Evolutionary conservation across 2,329 filamentous ascomycete genomes (phyloP).

Genomic region (Aspergillus fijiensis): DNA sequence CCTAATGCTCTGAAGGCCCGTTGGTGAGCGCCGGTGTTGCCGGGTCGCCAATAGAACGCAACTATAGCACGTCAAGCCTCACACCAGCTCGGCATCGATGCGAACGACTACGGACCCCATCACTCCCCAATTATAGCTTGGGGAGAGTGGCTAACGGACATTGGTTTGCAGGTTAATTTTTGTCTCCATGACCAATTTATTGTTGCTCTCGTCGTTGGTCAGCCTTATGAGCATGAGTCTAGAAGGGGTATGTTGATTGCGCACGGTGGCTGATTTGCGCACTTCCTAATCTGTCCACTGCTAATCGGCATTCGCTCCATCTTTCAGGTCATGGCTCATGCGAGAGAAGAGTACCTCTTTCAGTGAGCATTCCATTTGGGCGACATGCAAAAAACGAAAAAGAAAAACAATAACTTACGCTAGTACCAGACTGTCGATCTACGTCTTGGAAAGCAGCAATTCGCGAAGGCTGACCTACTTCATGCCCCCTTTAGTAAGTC

Average conservation of each 20-base stretch:
- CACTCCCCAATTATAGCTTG: not conserved
- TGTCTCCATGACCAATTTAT: conserved; percentile 60
- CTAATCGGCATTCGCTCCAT: conserved; percentile 10
- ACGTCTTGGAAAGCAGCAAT: conserved; percentile 48
- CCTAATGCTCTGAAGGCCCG: not conserved
- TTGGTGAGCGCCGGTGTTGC: not conserved
- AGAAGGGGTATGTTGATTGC: conserved; percentile 46
- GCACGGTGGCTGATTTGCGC: not conserved
- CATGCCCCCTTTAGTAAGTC: conserved; percentile 47
- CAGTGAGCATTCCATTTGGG: conserved; percentile 43
- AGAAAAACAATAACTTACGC: not conserved
- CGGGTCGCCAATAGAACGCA: conserved; percentile 3
- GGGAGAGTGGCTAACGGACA: conserved; percentile 15
- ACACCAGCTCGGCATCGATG: conserved; percentile 18
- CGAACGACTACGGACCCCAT: not conserved
- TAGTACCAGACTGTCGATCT: conserved; percentile 40
- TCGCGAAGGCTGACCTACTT: conserved; percentile 49
- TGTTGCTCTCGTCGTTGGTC: conserved; percentile 60
- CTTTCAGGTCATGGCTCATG: conserved; percentile 58
- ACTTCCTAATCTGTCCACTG: conserved; percentile 1
- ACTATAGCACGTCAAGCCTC: conserved; percentile 3
- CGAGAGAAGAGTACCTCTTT: conserved; percentile 62
- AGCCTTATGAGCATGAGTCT: conserved; percentile 59
- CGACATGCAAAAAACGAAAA: not conserved
- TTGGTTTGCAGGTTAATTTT: conserved; percentile 52